A percentile compares a stretch with the other conserved stretches of the same genome.
Evolutionary conservation across 2,329 filamentous ascomycete species (phyloP).

Genomic region (Zymoseptoria brevis): DNA sequence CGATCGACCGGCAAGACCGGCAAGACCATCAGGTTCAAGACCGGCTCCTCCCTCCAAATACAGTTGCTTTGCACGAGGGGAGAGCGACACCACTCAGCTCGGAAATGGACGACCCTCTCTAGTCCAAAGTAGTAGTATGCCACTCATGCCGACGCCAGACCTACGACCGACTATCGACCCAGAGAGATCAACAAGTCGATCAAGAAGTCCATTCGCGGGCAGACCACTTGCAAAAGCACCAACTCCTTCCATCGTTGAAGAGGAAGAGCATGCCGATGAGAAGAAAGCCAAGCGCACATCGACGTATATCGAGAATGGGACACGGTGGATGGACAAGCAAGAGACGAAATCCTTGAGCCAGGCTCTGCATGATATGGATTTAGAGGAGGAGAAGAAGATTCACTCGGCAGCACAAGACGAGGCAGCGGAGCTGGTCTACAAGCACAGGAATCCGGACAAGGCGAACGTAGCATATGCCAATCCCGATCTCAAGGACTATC

Average conservation of each 20-base stretch:
- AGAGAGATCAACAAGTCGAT: constrained; percentile 4
- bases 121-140: constrained; percentile 28
- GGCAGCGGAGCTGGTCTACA: constrained; percentile 70
- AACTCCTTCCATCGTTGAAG: constrained; percentile 3
- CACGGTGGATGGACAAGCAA: constrained; percentile 73
- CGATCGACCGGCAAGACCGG: constrained; percentile 55
- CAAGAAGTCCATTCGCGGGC: constrained; percentile 24
- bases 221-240: constrained; percentile 26
- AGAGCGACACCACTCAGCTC: constrained; percentile 15
- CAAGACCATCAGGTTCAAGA: constrained; percentile 58
- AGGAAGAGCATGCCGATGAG: constrained; percentile 25
- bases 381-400: constrained; percentile 55
- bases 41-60: constrained; percentile 50
- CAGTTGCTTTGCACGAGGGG: constrained; percentile 22
- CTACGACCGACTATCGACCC: constrained; percentile 18
- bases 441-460: constrained; percentile 62
- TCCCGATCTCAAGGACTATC: constrained; percentile 45
- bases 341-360: constrained; percentile 62
- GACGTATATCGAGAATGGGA: constrained; percentile 65
- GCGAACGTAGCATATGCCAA: constrained; percentile 39
- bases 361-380: constrained; percentile 66
- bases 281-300: constrained; percentile 49
- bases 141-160: constrained; percentile 14
- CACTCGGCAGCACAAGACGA: constrained; percentile 67
- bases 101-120: constrained; percentile 23